Conservation (phyloP, 139 green algal species). For the Coccomyxa sp. region DNA sequence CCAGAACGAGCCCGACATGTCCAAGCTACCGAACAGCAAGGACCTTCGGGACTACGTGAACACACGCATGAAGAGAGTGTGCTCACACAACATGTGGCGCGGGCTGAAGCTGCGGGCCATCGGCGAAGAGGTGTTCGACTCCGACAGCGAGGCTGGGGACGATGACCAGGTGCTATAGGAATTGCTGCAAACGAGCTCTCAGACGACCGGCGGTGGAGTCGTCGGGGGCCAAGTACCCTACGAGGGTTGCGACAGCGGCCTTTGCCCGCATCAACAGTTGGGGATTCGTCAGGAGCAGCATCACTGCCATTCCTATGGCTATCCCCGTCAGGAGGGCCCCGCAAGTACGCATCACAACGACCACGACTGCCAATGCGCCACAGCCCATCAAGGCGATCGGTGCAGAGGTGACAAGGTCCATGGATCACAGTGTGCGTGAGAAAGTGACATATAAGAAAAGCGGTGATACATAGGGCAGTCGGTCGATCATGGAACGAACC, state of each 20-base stretch:
- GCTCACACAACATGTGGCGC: not conserved
- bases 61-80: not conserved
- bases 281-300: not conserved
- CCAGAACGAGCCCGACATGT: not conserved
- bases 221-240: not conserved
- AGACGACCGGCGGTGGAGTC: not conserved
- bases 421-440: not conserved
- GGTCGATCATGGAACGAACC: not conserved
- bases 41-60: not conserved
- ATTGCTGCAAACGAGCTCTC: not conserved
- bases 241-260: not conserved
- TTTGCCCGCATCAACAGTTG: not conserved
- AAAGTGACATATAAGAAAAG: conserved; percentile 2
- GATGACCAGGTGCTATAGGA: not conserved
- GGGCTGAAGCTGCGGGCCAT: not conserved
- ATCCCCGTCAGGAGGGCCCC: not conserved
- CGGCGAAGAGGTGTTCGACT: not conserved
- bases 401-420: not conserved
- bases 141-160: not conserved
- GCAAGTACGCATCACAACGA: not conserved
- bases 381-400: not conserved
- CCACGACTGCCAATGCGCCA: not conserved
- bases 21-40: not conserved
- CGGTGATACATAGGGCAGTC: not conserved
- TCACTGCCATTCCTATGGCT: not conserved